Evolutionary conservation across 768 basidiomycete species (phyloP).

Genomic region (Rubroboletus pulcherrimus): DNA sequence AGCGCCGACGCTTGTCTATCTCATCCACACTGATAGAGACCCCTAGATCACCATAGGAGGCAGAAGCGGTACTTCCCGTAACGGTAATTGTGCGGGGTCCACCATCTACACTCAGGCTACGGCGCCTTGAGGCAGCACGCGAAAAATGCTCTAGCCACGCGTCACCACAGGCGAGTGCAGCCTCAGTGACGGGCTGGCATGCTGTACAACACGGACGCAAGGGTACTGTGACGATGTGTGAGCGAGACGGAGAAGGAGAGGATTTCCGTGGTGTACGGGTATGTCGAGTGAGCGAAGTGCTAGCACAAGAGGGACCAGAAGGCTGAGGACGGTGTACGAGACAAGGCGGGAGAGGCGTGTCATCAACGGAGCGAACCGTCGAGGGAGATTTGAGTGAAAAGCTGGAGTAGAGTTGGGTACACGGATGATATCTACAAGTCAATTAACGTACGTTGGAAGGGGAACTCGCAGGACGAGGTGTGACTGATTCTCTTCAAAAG

Average conservation of each 20-base stretch:
- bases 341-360: conserved; percentile 47
- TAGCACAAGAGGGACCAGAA: conserved; percentile 1
- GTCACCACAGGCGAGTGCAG: conserved; percentile 50
- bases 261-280: conserved; percentile 19
- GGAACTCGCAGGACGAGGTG: conserved; percentile 56
- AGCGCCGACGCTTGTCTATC: conserved; percentile 54
- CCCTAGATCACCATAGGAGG: conserved; percentile 14
- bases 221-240: conserved; percentile 52
- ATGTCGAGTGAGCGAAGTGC: conserved; percentile 6
- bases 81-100: conserved; percentile 31
- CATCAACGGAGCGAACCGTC: conserved; percentile 34
- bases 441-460: conserved; percentile 51
- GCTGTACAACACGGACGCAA: conserved; percentile 68
- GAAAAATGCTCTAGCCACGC: conserved; percentile 64
- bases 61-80: conserved; percentile 31
- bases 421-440: background rate
- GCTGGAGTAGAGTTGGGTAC: conserved; percentile 25
- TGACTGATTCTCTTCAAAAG: conserved; percentile 36
- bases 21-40: conserved; percentile 58
- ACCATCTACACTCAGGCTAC: conserved; percentile 40
- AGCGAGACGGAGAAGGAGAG: conserved; percentile 34
- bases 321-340: conserved; percentile 45
- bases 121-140: conserved; percentile 55
- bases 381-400: conserved; percentile 42
- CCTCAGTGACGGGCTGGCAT: conserved; percentile 58